Base-by-base conservation (phyloP, 2,329 filamentous ascomycete species). In the Aspergillus sp. region DNA sequence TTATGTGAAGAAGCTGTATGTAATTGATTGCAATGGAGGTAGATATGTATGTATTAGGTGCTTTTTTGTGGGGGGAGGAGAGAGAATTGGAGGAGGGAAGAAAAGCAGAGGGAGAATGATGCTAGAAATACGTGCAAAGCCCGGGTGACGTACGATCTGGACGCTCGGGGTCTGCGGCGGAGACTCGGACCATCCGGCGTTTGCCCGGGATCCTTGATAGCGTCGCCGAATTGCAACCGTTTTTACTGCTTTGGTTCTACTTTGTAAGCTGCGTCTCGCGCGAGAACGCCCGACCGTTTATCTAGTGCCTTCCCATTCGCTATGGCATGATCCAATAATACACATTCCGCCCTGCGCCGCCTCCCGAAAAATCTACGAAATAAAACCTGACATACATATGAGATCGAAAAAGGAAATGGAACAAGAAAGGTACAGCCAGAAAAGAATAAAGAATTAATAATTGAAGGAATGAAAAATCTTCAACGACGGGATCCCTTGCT, bases 401-500 rank as follows among this genome's bases (percentile, higher is more conserved):
- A 30, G 23, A 43, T 53, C 47, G 21, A 53, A 54, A 54, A 56
- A 45, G 28, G 28, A 30, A 30, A 30, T 30, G 12, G 28, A 30
- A 30, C 9, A 30, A 13, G 41, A 56, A 57, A 58, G 45, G 55
- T 36, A 38, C 57, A 58, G 58, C 21, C 48, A 52, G 39, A 32
- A 57, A 32, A 57, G 38, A 47, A 62, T 43, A 51, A 36, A 61
- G 55, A 55, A 25, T 59, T 53, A 32, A 43, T 21, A 43, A 43
- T 12, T 21, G 10, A 36, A 36, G 32, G 12, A 13, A 32, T 7
- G 32, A 15, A 21, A 43, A n/a, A 41, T 39, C 19, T 15, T 58
- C 70, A 79, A 59, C 73, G 74, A 57, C 75, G 76, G 51, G 76
- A 74, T 41, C 73, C 76, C 63, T 79, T 80, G 48, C 68, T 60